Evolutionary conservation across 345 rosid species (phyloP), one percentile per base, ranked within the genome.

Genomic region (Clausena lansium): DNA sequence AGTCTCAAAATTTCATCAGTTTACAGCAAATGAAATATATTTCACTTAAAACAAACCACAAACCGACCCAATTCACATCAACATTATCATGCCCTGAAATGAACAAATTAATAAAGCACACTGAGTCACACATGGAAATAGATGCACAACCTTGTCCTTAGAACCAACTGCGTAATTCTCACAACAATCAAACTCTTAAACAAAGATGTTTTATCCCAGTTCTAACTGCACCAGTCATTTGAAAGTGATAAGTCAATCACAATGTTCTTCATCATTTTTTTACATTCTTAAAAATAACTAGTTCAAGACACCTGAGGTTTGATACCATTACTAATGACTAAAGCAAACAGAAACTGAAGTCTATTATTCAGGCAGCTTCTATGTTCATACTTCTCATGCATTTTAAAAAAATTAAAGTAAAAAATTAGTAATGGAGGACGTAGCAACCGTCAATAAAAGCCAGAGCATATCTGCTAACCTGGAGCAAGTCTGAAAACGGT

Each of bases 401-500:
- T 19, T 33, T 6, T 0, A 5, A 59, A 22, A 24, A 27, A 47
- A 27, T 45, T 45, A 20, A 54, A 6, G 0, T 17, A 15, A 69
- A n/a, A 41, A 68, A 45, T 20, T 33, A 71, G 38, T 22, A 54
- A 38, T 54, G 22, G 39, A 55, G 28, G 38, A 47, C 5, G 38
- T 4, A 17, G 32, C 17, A 60, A 32, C 32, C 25, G 10, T 17
- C 19, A 69, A 55, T 35, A 8, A 71, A 70, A 64, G n/a, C 32
- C 14, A 55, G 17, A 65, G 64, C 11, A 17, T 4, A 69, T 52
- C 74, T 41, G 33, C 76, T 50, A 77, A 94, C 97, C 98, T 89
- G 97, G 76, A 91, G 80, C 57, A 94, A 76, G 86, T 92, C 97
- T 76, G 93, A 88, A 62, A 81, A 78, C 13, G 90, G 89, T 66